phyloP scores from a whole-genome alignment of 164 flowering plant species.

The Euptelea pleiosperma region DNA sequence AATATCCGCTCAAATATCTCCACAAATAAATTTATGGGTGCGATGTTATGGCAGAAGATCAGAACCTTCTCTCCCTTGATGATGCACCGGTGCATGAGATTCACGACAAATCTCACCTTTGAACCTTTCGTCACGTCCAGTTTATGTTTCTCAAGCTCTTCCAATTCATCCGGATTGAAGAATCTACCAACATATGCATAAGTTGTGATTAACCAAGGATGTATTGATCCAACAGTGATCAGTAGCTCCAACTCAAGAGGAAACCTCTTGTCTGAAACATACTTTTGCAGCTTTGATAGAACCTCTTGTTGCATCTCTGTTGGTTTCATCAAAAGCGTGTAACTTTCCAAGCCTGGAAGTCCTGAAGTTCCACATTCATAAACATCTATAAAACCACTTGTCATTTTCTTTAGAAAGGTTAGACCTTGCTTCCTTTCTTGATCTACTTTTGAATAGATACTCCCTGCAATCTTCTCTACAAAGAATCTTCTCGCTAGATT shows the following conservation, averaged over 20 bases:
- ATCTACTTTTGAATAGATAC: conserved; percentile 46
- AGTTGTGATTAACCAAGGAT: conserved; percentile 74
- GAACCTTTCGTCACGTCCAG: conserved; percentile 59
- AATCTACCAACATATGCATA: conserved; percentile 48
- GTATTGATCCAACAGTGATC: conserved; percentile 79
- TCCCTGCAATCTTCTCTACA: conserved; percentile 57
- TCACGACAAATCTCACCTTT: conserved; percentile 75
- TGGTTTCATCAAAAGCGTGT: conserved; percentile 77
- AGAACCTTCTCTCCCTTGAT: conserved; percentile 63
- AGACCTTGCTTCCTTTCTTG: conserved; percentile 58
- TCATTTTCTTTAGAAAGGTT: conserved; percentile 55
- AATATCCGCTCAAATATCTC: conserved; percentile 59
- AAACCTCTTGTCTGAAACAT: conserved; percentile 36
- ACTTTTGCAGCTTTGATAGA: conserved; percentile 46
- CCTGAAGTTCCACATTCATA: conserved; percentile 59
- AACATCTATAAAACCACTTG: conserved; percentile 69
- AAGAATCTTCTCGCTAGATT: conserved; percentile 67
- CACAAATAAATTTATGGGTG: conserved; percentile 64
- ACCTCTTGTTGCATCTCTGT: conserved; percentile 56
- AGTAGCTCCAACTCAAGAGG: conserved; percentile 74
- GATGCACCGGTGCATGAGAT: conserved; percentile 58
- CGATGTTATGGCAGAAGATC: conserved; percentile 82
- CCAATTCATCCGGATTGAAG: conserved; percentile 39
- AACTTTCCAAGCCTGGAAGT: conserved; percentile 81
- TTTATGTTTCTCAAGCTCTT: conserved; percentile 42